Percentiles rank a stretch among this genome's conserved stretches.
Evolutionary conservation across 257 asterid species (phyloP).

Genomic region (Solanum phureja): DNA sequence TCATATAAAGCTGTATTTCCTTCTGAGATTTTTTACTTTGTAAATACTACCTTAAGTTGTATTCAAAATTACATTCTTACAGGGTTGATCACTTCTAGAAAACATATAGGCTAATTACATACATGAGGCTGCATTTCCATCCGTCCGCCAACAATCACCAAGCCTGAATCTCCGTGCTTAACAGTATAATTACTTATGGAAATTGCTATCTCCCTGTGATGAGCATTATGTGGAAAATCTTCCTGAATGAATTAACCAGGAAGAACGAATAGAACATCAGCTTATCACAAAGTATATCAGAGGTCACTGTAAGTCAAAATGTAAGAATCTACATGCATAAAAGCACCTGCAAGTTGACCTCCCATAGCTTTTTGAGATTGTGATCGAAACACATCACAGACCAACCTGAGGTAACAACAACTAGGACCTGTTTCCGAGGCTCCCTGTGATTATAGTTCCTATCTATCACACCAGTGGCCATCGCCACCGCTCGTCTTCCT

Average conservation of each 20-base stretch:
- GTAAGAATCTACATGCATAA: not conserved
- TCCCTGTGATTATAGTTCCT: conserved; percentile 53
- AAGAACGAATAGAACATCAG: not conserved
- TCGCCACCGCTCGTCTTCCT: conserved; percentile 94
- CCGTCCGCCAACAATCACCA: conserved; percentile 91
- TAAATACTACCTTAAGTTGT: not conserved
- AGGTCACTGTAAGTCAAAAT: not conserved
- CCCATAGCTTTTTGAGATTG: conserved; percentile 97
- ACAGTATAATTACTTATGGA: conserved; percentile 85
- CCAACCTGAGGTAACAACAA: conserved; percentile 97
- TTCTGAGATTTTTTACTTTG: not conserved
- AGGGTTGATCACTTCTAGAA: not conserved
- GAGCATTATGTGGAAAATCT: conserved; percentile 96
- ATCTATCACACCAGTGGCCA: conserved; percentile 90
- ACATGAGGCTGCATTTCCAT: conserved; percentile 99
- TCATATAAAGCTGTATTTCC: not conserved
- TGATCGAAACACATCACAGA: conserved; percentile 96
- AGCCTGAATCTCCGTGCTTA: conserved; percentile 88
- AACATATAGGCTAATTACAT: conserved; percentile 19
- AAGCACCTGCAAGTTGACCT: conserved; percentile 76
- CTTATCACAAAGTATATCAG: not conserved
- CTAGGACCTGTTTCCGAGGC: conserved; percentile 78
- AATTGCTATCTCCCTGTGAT: conserved; percentile 85
- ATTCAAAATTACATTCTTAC: not conserved
- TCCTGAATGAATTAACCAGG: conserved; percentile 38